Base-by-base conservation (phyloP, 768 basidiomycete genomes). In the Podaxis carcinomalis region DNA sequence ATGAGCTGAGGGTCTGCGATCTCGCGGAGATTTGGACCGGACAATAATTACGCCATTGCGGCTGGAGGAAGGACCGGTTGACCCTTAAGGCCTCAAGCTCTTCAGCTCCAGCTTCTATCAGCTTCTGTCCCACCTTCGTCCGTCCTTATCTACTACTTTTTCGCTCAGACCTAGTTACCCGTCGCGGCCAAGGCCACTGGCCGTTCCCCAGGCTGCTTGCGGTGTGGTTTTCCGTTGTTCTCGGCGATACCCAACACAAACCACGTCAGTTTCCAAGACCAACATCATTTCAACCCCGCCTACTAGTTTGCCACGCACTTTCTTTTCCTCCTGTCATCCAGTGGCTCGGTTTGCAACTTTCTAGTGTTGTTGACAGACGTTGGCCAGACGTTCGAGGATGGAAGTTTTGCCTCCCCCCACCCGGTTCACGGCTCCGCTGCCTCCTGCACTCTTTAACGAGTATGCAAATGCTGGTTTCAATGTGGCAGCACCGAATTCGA, bases 381-480 rank as follows among this genome's bases (percentile, higher is more conserved):
- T 39, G 37, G 14, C 37, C 37, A 39, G 14, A 39, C 11, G 56
- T 27, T 21, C 32, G 27, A 35, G 37, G 35, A 64, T 63, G 63
- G 63, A 66, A 50, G 54, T 66, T 51, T 51, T 66, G 57, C 49
- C 65, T 32, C 51, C 59, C 11, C 55, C 57, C 32, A 25, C 47
- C 28, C 51, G 35, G 19, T 40, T 59, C 11, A 36, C 52, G 37
- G 16, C 46, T 36, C 56, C 60, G 13, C 13, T 39, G 28, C 35
- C 65, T 27, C 40, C 58, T 36, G 25, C 58, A 13, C 36, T 46
- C 42, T 59, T 61, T 21, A 37, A 25, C 5, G 53, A 51, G 28
- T 19, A 50, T 49, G 40, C 47, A 25, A 53, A 53, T 23, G 13
- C 40, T 35, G 28, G 42, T 14, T n/a, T 16, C 27, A 47, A 32